phyloP scores from a whole-genome alignment of 225 moss, liverwort and hornwort species.

The Polytrichum commune region DNA sequence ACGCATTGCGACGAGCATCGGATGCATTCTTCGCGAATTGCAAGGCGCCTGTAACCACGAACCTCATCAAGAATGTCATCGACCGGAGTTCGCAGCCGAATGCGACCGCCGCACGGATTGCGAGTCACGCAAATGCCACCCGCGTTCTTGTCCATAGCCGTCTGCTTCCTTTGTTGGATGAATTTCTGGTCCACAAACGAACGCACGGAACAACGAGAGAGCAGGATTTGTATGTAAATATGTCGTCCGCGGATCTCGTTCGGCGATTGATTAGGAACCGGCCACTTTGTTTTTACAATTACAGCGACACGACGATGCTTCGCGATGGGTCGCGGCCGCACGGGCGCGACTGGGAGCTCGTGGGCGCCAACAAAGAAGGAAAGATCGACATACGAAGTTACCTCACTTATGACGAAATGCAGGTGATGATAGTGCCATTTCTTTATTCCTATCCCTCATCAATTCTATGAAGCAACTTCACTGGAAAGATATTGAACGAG shows the following conservation, averaged over 20 bases:
- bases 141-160: constrained; percentile 6
- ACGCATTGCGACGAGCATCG: not conserved
- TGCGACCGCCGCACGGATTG: not conserved
- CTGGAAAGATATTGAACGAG: too few species aligned
- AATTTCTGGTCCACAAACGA: not conserved
- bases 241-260: not conserved
- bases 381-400: not conserved
- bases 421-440: not conserved
- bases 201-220: not conserved
- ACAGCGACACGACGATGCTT: not conserved
- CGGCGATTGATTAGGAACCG: constrained; percentile 5
- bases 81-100: not conserved
- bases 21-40: not conserved
- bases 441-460: not conserved
- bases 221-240: not conserved
- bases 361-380: not conserved
- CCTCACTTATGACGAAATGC: constrained; percentile 7
- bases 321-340: not conserved
- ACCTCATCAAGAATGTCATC: constrained; percentile 1
- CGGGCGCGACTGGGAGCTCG: not conserved
- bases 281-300: not conserved
- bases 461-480: too few species aligned
- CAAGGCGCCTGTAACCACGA: not conserved
- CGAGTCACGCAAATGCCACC: not conserved
- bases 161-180: not conserved